Percentiles rank a stretch among this genome's conserved stretches.
These are phyloP conservation scores for Ustanciosporium gigantosporum DNA, from an alignment of 1,284 basidiomycete genomes.

Conservation along the genomic window DNA sequence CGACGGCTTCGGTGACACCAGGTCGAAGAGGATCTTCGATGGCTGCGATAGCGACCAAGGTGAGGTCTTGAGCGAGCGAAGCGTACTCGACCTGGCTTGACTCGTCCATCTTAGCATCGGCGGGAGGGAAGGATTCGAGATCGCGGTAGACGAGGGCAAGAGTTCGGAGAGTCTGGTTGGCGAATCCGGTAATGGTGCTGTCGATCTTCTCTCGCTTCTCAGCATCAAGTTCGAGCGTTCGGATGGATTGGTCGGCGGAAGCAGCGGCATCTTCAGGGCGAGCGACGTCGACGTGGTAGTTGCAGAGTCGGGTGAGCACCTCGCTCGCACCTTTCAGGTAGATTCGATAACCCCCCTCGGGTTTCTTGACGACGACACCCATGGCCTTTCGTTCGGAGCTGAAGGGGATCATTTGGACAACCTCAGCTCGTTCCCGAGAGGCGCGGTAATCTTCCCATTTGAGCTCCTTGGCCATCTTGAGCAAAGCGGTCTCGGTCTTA, in stretches of 20 bases:
- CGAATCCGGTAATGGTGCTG: constrained; percentile 92
- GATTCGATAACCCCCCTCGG: constrained; percentile 70
- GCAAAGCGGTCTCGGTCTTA: constrained; percentile 93
- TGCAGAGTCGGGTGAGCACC: constrained; percentile 79
- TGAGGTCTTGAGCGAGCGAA: constrained; percentile 73
- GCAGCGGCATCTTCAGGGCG: constrained; percentile 65
- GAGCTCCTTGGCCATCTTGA: constrained; percentile 84
- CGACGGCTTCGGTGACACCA: constrained; percentile 85
- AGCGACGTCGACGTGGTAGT: constrained; percentile 71
- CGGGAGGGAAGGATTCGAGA: constrained; percentile 81
- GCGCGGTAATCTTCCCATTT: constrained; percentile 78
- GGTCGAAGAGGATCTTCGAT: constrained; percentile 94
- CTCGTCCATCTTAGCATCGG: constrained; percentile 63
- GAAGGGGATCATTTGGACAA: constrained; percentile 92
- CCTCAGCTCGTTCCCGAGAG: constrained; percentile 70
- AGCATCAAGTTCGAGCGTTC: constrained; percentile 54
- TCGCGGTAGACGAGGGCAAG: constrained; percentile 92
- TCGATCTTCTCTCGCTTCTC: constrained; percentile 77
- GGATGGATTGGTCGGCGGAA: constrained; percentile 64
- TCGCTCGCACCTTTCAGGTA: constrained; percentile 93
- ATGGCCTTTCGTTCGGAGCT: constrained; percentile 93
- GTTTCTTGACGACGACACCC: constrained; percentile 80
- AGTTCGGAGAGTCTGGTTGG: constrained; percentile 89
- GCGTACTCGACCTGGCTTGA: constrained; percentile 71
- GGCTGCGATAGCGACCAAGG: constrained; percentile 83